Evolutionary conservation across 257 asterid species (phyloP).

Genomic region (Nicotiana tabacum): DNA sequence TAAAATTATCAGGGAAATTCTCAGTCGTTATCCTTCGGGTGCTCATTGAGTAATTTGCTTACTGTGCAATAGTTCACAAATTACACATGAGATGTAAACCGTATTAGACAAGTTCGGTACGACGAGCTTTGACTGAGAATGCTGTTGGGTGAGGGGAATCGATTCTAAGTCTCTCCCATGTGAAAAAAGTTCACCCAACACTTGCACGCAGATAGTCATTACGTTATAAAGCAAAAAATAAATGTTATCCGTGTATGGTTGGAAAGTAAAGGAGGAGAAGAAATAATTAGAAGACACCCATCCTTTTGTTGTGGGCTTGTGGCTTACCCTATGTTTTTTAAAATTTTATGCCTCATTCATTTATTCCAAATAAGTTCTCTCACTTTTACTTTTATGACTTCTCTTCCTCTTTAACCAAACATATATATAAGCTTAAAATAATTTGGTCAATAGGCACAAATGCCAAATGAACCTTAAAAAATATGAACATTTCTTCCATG

Average conservation of each 20-base stretch:
- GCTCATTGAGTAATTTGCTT: too few species aligned
- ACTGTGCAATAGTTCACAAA: too few species aligned
- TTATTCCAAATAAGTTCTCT: background rate
- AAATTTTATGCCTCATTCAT: background rate
- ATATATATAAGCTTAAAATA: background rate
- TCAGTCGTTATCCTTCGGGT: too few species aligned
- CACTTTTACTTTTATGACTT: background rate
- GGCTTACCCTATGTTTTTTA: background rate
- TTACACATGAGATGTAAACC: too few species aligned
- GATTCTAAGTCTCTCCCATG: too few species aligned
- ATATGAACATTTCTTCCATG: background rate
- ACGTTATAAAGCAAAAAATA: background rate
- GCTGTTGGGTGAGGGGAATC: too few species aligned
- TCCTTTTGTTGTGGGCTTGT: background rate
- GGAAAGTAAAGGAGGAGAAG: background rate
- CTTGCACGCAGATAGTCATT: background rate
- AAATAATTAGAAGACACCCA: background rate
- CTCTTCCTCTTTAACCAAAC: background rate
- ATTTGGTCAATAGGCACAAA: background rate
- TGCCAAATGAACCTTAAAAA: background rate
- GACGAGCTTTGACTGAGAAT: too few species aligned
- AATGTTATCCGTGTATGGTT: background rate
- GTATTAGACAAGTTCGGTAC: too few species aligned
- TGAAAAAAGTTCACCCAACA: too few species aligned
- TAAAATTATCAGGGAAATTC: too few species aligned